Evolutionary conservation across 1,284 basidiomycete species (phyloP), one percentile per base, ranked within the genome.

Genomic region (Exsudoporus floridanus): DNA sequence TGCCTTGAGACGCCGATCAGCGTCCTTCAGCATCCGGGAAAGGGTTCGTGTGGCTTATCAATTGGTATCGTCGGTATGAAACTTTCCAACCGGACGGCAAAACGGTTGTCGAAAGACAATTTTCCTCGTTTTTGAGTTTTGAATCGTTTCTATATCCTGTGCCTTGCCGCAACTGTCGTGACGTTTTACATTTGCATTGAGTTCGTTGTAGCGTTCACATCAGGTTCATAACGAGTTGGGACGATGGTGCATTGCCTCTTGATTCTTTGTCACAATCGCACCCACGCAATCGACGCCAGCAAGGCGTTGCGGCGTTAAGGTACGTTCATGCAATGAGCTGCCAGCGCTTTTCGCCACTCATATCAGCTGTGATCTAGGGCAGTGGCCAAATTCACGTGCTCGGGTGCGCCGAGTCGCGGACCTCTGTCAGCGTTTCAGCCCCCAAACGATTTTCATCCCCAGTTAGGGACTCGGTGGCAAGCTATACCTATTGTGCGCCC

Each of bases 1-100:
- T 33, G 16, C 2, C 13, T 28, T 40, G 45, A 63, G 37, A 44
- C 43, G 60, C 57, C 53, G 58, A 63, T 66, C 57, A 52, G 19
- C 16, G 7, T 34, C 18, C 16, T 41, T 49, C 39, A 40, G n/a
- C 41, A 36, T 7, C 28, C 40, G 52, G 37, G 36, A 46, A 39
- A 25, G 28, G 40, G 19, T 7, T 34, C 23, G 37, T 49, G 19
- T 38, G 35, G n/a, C 28, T 41, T 40, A 33, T 49, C 49, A 23
- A 23, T 23, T 23, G 23, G 3, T 5, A 40, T 42, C 30, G 30
- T 13, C 30, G 30, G 30, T 8, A 27, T 30, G 28, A 41, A 46
- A 41, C 49, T 10, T 48, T 46, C 51, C 46, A 42, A 30, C 34
- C 34, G 41, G 42, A 33, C 39, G 49, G 42, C 39, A 33, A 42